Percentiles rank a stretch among this genome's conserved stretches.
Conservation (phyloP, 163 green algal species). For the Picocystis sp. region DNA sequence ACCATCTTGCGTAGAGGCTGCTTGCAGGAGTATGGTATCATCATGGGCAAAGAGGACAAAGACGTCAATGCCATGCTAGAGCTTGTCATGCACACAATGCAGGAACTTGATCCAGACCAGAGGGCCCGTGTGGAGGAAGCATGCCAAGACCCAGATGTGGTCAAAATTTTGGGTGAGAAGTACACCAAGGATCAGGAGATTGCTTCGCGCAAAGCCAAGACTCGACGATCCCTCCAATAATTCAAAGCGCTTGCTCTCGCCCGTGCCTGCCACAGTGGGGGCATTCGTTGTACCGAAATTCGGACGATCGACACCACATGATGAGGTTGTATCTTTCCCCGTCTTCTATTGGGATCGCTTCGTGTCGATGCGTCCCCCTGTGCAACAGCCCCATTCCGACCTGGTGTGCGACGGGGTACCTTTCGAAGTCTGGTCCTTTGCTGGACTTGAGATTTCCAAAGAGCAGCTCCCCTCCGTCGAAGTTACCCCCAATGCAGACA, state of each 20-base stretch:
- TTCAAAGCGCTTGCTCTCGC: not conserved
- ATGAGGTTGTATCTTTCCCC: slow-evolving; percentile 11
- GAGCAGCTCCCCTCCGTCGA: slow-evolving; percentile 11
- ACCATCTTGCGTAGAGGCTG: no score
- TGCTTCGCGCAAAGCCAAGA: no score
- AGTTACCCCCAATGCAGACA: slow-evolving; percentile 8
- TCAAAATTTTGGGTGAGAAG: no score
- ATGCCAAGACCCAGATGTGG: no score
- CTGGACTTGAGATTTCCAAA: slow-evolving; percentile 6
- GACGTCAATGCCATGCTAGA: no score
- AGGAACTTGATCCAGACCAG: no score
- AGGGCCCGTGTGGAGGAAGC: no score
- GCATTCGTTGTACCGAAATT: not conserved
- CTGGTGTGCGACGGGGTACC: slow-evolving; percentile 3
- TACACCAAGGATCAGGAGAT: no score
- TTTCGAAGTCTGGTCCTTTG: slow-evolving; percentile 8
- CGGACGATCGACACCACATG: slow-evolving; percentile 6
- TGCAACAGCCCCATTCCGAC: slow-evolving; percentile 7
- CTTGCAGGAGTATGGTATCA: no score
- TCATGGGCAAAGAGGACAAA: no score
- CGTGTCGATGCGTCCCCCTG: slow-evolving; percentile 6
- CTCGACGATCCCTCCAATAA: not conserved
- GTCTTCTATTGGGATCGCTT: slow-evolving; percentile 6
- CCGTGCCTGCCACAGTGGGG: slow-evolving; percentile 1
- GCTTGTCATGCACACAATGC: no score